Base-by-base conservation (phyloP, 2,329 filamentous ascomycete species). In the Verticillium nonalfalfae region DNA sequence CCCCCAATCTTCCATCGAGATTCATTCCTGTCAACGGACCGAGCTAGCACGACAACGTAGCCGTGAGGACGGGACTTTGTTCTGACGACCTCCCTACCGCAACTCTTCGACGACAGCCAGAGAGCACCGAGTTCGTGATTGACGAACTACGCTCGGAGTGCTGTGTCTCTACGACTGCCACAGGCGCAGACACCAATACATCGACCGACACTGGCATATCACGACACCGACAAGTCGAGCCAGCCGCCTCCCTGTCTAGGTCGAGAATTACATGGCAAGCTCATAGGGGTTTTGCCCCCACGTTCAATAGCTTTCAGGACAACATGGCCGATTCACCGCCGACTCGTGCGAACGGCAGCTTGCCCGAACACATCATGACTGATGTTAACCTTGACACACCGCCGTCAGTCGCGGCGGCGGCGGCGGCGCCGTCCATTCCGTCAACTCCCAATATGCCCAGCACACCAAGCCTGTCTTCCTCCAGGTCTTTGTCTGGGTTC, bases 401-500 rank as follows among this genome's bases (percentile, higher is more conserved):
- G 50, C 59, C 63, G 50, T 58, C 63, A 9, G 59, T 56, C 54
- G 63, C 56, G 7, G 63, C 59, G 14, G 62, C 61, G 21, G 63
- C 56, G 7, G 61, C 59, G 14, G 62, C 61, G 21, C 61, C 64
- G 35, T 57, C 60, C 59, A 63, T 50, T 18, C 45, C 61, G 11
- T 62, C 64, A 11, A 59, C 63, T 21, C 57, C 64, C 59, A 65
- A 61, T 11, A 56, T 65, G 31, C 64, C 64, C 2, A 58, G 59
- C 18, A 65, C 64, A 13, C 55, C 39, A 7, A 52, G 45, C 9
- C 21, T 71, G 34, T 55, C 71, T 26, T 69, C 72, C 7, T 67
- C 67, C 21, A 69, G 66, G 63, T 61, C 68, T 4, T 21, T 18
- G 3, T 26, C 18, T 10, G 76, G 77, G 63, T 89, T 88, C 72